Conservation (phyloP, 2,329 filamentous ascomycete genomes). For the Aspergillus piperis region DNA sequence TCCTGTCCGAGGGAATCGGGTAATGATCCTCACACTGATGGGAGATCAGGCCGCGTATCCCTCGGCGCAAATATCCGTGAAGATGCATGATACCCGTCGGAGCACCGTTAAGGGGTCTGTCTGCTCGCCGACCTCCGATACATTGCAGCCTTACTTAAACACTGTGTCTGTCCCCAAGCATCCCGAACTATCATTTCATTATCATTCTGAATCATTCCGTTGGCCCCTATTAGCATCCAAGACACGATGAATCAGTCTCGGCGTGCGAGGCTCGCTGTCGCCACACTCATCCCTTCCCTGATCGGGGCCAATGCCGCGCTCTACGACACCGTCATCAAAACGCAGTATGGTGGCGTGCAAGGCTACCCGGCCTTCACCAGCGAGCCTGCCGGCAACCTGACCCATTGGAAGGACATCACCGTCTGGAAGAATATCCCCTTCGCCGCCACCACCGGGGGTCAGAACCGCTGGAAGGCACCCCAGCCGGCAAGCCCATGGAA, state of each 20-base stretch:
- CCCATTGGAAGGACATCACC: slow-evolving; percentile 24
- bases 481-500: slow-evolving; percentile 25
- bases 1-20: background rate
- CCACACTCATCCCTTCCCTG: background rate
- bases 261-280: background rate
- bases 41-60: background rate
- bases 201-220: background rate
- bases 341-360: slow-evolving; percentile 20
- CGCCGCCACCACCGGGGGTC: slow-evolving; percentile 27
- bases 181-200: background rate
- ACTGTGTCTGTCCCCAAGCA: background rate
- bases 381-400: slow-evolving; percentile 17
- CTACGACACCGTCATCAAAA: slow-evolving; percentile 24
- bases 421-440: slow-evolving; percentile 28
- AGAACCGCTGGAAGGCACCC: slow-evolving; percentile 28
- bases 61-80: background rate
- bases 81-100: background rate
- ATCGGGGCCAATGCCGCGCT: slow-evolving; percentile 7
- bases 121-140: background rate
- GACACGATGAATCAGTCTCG: background rate
- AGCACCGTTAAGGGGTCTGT: background rate
- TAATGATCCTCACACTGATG: background rate
- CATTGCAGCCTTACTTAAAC: background rate
- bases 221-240: background rate
- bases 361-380: slow-evolving; percentile 27